Base-by-base conservation (phyloP, 164 flowering plant genomes). In the Nymphaea colorata region DNA sequence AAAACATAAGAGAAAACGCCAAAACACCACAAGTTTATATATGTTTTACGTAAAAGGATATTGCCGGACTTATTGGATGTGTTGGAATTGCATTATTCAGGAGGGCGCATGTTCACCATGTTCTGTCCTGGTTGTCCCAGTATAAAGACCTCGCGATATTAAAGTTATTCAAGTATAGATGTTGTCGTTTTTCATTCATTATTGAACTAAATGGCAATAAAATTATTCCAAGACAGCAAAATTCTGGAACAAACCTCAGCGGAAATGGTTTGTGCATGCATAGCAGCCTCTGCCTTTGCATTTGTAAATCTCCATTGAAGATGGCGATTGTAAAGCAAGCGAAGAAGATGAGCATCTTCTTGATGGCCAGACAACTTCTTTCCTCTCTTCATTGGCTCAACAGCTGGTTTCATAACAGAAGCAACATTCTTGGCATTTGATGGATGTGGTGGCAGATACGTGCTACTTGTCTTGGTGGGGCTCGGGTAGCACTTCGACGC, bases 141-240 rank as follows among this genome's bases (percentile, higher is more conserved):
- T 57, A 17, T 41, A 43, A 47, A 67, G 72, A 82, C 64, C 62
- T 88, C 97, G 93, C 88, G 84, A 17, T 83, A 76, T 64, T 80
- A 82, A 82, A 69, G 43, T 66, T 71, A 64, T 82, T 76, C 87
- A 91, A 45, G 81, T 64, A 59, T 42, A 70, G 74, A 81, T 67
- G 14, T 25, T 25, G 82, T 61, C 42, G 77, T 78, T 44, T 79
- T 85, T 12, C 96, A 86, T 76, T 83, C 90, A 0, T 94, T 88
- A 76, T 89, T 92, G 68, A 80, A 82, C 72, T 70, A 88, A 72
- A 86, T 82, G 94, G 94, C 89, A 69, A 86, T 94, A 66, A 92
- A 70, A 68, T 76, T 77, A 43, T 77, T 85, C 72, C 86, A 87
- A 59, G 81, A 81, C 66, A 92, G 82, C 82, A 90, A 12, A 67